phyloP scores from a whole-genome alignment of 1,284 basidiomycete genomes.

The Marasmius tenuissimus region DNA sequence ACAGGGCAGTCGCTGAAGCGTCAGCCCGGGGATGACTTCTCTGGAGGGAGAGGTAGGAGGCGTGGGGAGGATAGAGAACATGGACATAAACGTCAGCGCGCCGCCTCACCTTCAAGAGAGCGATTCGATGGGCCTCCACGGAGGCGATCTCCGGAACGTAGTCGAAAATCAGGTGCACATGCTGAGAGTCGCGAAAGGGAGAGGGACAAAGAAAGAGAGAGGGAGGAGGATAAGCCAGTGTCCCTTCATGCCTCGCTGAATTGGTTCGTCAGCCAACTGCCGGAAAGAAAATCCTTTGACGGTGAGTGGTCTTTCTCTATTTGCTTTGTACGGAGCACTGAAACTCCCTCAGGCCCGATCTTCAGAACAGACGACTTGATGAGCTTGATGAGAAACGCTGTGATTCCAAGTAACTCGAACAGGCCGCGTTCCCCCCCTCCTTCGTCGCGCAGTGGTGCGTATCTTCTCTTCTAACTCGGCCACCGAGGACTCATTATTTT shows the following conservation, averaged over 20 bases:
- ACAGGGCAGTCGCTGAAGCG: too few relatives aligned
- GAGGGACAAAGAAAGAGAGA: conserved; percentile 29
- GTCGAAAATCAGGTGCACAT: conserved; percentile 27
- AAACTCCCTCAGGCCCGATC: conserved; percentile 62
- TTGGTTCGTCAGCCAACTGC: conserved; percentile 83
- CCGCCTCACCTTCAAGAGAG: conserved; percentile 18
- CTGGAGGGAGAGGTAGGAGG: conserved; percentile 17
- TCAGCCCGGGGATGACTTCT: neutral
- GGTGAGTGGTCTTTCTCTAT: conserved; percentile 51
- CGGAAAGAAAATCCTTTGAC: conserved; percentile 72
- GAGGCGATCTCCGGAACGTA: neutral
- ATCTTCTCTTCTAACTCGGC: neutral
- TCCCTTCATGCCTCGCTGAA: conserved; percentile 70
- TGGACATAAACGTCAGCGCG: conserved; percentile 8
- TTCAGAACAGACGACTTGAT: conserved; percentile 87
- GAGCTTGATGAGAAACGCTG: conserved; percentile 73
- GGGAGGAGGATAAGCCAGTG: conserved; percentile 50
- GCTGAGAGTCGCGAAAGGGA: conserved; percentile 28
- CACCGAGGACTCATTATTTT: too few relatives aligned
- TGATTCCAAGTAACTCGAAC: conserved; percentile 58
- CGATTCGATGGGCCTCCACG: neutral
- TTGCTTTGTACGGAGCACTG: neutral
- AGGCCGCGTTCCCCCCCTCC: too few relatives aligned
- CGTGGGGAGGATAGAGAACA: conserved; percentile 15
- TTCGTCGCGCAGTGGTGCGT: neutral